Evolutionary conservation across 73 alveolate species (phyloP), one percentile per base, ranked within the genome.

Genomic region (Urostyla sp.): DNA sequence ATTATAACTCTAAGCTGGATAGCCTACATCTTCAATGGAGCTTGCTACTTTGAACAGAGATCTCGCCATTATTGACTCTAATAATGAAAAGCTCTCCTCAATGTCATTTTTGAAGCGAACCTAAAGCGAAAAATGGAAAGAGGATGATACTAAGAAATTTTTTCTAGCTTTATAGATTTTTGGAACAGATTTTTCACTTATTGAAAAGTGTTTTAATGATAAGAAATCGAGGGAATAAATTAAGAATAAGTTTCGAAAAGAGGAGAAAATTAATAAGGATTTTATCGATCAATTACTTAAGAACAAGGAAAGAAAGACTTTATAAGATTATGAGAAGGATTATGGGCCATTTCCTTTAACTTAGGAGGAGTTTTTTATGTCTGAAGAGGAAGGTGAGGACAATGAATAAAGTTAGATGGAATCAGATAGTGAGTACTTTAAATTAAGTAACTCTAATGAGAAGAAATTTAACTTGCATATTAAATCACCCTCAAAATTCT

Each of bases 191-290:
- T 73, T 73, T 49, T 48, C 75, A 18, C 43, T 73, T 24, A 73
- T 73, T 54, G 86, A 73, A 26, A 73, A 37, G 26, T 58, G 51
- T 27, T 73, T 73, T 54, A 56, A 73, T 27, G 46, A 37, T 7
- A 59, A 53, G 61, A 51, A 75, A 51, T 10, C 86, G 5, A 23
- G 86, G 31, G 86, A 34, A 44, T 43, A 73, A 28, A 73, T 73
- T 3, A 73, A 69, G 75, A 73, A 73, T 24, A 73, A 73, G 31
- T 73, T 73, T 75, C 51, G 86, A 56, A 73, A 73, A 53, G 86
- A 73, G 30, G 86, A 73, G 50, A 73, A 60, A 24, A 52, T 53
- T 20, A 73, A 73, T 72, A 72, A 49, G 35, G 59, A 27, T 10
- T 30, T 16, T 11, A 72, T 72, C 5, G 72, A 72, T 56, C 40